Base-by-base conservation (phyloP, 2,329 filamentous ascomycete species). In the Penicillium sp. region DNA sequence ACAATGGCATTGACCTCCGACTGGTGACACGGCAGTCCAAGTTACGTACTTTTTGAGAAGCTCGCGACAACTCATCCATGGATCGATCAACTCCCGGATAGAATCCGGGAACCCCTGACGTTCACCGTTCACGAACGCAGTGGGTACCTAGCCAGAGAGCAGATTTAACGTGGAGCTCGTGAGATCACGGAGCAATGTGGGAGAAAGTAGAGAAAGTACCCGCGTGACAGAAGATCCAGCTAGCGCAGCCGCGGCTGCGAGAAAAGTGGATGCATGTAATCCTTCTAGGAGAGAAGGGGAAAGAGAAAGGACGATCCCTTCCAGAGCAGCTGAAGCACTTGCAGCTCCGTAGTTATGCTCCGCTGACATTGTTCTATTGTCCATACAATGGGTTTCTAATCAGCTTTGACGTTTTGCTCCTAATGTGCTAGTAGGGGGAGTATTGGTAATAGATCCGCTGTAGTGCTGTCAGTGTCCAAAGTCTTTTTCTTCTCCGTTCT, bases 161-260 rank as follows among this genome's bases (percentile, higher is more conserved):
- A n/a, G n/a, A n/a, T n/a, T n/a, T 18, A 32, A 32, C 14, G 29
- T 18, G 29, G 29, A 32, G 14, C 29, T 32, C 14, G 8, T 32
- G 29, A 32, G 14, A 16, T 32, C 14, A 32, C 37, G 36, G 26
- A 29, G 34, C 35, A 37, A 24, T 49, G n/a, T n/a, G n/a, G n/a
- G n/a, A n/a, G n/a, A n/a, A 42, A 44, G 50, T 34, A 44, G 7
- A 27, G 28, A 43, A 27, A 41, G 44, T 41, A 44, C 43, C 50
- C 50, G 50, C 50, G 47, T 50, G 50, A 46, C 43, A 39, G 47
- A 47, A 39, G 47, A 48, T 46, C 42, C 31, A 42, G 31, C 50
- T 52, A 50, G 47, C 42, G 44, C 38, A n/a, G n/a, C n/a, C 28
- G 39, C 42, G 38, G 47, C 47, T 39, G 47, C 34, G 27, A 37